phyloP scores from a whole-genome alignment of 2,329 filamentous ascomycete species.

The Arthrobotrys sphaeroides region DNA sequence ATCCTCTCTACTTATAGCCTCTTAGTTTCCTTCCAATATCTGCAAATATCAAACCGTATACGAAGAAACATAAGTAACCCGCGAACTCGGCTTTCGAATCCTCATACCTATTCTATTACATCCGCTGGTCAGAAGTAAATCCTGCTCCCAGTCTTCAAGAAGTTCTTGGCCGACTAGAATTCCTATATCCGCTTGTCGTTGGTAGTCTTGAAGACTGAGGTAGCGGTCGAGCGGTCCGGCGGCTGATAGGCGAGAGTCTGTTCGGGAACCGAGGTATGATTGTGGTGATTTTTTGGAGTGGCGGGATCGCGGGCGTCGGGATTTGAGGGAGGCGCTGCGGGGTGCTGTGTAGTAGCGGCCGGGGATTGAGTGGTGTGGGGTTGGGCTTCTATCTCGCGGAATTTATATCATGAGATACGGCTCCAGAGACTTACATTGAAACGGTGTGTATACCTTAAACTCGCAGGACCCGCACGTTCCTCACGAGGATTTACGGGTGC shows the following conservation, averaged over 20 bases:
- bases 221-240: neutral
- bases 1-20: neutral
- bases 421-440: neutral
- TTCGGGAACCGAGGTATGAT: neutral
- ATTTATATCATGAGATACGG: neutral
- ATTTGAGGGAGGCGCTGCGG: neutral
- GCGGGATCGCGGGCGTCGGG: neutral
- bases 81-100: neutral
- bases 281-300: neutral
- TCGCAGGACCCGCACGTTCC: neutral
- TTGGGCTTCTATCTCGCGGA: neutral
- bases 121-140: neutral
- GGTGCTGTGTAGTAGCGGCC: neutral
- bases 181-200: constrained; percentile 17
- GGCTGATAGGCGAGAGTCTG: neutral
- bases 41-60: neutral
- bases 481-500: neutral
- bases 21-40: neutral
- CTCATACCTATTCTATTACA: neutral
- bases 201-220: neutral
- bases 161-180: constrained; percentile 1
- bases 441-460: neutral
- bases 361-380: neutral
- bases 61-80: neutral
- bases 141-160: neutral